Evolutionary conservation across 2,329 filamentous ascomycete species (phyloP).

Genomic region (Fusarium tjaetaba): DNA sequence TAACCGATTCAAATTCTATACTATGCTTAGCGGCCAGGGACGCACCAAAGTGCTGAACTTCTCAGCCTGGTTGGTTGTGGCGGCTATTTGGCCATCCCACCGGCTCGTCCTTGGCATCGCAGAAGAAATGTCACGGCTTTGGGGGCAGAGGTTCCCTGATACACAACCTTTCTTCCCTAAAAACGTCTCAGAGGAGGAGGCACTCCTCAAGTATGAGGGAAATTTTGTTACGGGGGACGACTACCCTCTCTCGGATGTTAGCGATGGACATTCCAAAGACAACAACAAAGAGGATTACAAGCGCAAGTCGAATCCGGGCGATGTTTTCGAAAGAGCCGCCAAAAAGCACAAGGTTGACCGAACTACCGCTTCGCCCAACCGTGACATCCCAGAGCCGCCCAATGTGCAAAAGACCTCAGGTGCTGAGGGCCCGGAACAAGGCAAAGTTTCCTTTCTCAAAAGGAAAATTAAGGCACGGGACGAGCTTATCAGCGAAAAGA

Average conservation of each 20-base stretch:
- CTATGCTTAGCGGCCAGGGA: fast-evolving
- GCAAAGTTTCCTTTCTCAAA: not conserved
- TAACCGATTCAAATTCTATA: not conserved
- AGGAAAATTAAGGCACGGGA: not conserved
- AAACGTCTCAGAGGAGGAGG: not conserved
- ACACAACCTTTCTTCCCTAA: not conserved
- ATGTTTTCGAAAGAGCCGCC: no score
- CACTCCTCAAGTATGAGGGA: not conserved
- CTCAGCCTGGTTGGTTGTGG: not conserved
- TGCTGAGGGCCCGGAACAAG: not conserved
- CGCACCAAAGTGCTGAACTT: not conserved
- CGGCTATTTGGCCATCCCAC: not conserved
- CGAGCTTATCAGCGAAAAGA: not conserved
- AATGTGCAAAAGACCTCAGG: not conserved
- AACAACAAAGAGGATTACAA: not conserved
- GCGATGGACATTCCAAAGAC: not conserved
- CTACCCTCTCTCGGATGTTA: not conserved
- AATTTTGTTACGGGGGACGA: no score
- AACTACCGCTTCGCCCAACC: not conserved
- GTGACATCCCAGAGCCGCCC: not conserved
- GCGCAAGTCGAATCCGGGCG: not conserved
- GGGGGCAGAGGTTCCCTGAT: not conserved
- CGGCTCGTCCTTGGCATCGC: not conserved
- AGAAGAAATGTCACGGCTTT: not conserved
- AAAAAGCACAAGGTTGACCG: not conserved